Percentiles rank a stretch among this genome's conserved stretches.
Conservation (phyloP, 345 rosid species). For the Crucihimalaya himalaica region DNA sequence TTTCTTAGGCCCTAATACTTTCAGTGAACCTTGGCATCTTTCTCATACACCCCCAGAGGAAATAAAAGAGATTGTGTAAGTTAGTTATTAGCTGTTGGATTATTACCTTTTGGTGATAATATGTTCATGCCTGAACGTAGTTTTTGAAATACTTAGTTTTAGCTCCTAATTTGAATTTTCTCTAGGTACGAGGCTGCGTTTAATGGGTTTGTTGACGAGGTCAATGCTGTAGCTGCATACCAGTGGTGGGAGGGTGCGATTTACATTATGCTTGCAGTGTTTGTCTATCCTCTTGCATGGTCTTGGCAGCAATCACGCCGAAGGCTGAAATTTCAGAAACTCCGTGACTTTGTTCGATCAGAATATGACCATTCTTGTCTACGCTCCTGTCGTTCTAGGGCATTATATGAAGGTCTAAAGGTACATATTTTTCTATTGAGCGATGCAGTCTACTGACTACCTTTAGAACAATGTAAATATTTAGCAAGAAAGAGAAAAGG, state of each 20-base stretch:
- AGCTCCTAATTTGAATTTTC: conserved; percentile 13
- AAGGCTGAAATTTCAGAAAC: conserved; percentile 76
- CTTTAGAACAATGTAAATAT: neutral
- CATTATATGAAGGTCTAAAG: conserved; percentile 94
- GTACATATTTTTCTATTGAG: conserved; percentile 42
- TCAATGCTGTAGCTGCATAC: conserved; percentile 81
- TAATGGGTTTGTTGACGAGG: conserved; percentile 84
- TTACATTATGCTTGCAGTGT: conserved; percentile 66
- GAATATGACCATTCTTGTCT: conserved; percentile 96
- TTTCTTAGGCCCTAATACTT: conserved; percentile 90
- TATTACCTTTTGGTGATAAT: neutral
- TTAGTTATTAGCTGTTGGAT: conserved; percentile 16
- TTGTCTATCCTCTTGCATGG: conserved; percentile 92
- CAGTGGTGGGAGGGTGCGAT: conserved; percentile 98
- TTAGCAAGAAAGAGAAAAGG: neutral
- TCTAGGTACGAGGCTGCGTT: conserved; percentile 86
- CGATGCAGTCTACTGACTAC: neutral
- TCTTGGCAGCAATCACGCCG: conserved; percentile 86
- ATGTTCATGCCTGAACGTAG: neutral
- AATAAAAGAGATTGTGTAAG: conserved; percentile 84
- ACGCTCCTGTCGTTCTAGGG: conserved; percentile 96
- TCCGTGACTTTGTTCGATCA: conserved; percentile 93
- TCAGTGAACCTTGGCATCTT: conserved; percentile 90
- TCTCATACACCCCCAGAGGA: conserved; percentile 81
- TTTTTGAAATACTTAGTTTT: conserved; percentile 15